Percentiles rank a stretch among this genome's conserved stretches.
Conservation (phyloP, 2,329 filamentous ascomycete genomes). For the Fusarium globosum region DNA sequence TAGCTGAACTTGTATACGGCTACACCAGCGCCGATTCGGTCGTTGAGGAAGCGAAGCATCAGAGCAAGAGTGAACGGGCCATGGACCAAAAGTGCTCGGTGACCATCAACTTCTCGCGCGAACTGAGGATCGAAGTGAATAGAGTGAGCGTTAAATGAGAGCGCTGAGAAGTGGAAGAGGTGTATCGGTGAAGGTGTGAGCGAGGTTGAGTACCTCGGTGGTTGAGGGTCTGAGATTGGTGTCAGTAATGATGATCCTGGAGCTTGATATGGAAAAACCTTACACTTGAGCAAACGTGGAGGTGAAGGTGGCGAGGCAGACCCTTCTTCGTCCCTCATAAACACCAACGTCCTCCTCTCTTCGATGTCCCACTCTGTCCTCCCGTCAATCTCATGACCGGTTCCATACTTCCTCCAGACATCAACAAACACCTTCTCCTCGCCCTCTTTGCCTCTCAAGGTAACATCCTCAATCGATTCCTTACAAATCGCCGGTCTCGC, state of each 20-base stretch:
- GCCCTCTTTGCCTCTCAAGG: conserved; percentile 47
- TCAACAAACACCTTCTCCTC: conserved; percentile 64
- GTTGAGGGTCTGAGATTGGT: conserved; percentile 46
- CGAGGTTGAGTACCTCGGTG: conserved; percentile 56
- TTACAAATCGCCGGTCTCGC: conserved; percentile 55
- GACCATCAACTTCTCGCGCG: conserved; percentile 76
- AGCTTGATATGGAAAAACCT: conserved; percentile 2
- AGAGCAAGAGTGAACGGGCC: conserved; percentile 84
- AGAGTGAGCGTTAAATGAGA: conserved; percentile 91
- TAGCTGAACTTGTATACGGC: conserved; percentile 74
- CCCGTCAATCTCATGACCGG: conserved; percentile 35
- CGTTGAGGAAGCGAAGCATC: conserved; percentile 73
- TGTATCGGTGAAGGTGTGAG: conserved; percentile 76
- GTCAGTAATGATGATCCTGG: neutral
- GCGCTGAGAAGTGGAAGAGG: conserved; percentile 89
- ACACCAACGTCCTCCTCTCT: conserved; percentile 64
- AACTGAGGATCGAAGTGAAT: conserved; percentile 87
- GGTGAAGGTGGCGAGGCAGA: conserved; percentile 10
- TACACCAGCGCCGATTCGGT: conserved; percentile 33
- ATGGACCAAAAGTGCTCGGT: conserved; percentile 82
- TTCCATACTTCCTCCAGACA: conserved; percentile 59
- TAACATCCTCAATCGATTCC: conserved; percentile 58
- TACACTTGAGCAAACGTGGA: conserved; percentile 46
- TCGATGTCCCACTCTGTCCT: conserved; percentile 49
- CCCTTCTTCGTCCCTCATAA: conserved; percentile 56